These are phyloP conservation scores for Quercus berberidifolia DNA, from an alignment of 306 rosid genomes.

Conservation along the genomic window DNA sequence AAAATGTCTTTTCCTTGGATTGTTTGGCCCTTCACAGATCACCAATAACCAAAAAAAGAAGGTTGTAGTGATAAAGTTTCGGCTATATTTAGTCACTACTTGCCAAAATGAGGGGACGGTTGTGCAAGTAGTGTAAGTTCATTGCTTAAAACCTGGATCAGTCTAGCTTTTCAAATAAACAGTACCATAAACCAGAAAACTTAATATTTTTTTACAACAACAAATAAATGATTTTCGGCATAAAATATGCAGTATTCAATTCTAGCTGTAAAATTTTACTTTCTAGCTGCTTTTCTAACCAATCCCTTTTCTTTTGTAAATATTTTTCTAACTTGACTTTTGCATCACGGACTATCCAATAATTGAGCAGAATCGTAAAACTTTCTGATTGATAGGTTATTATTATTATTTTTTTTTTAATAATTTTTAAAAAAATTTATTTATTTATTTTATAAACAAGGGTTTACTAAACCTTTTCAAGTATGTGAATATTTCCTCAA, in stretches of 20 bases:
- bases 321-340: no score
- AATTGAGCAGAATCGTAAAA: no score
- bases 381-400: no score
- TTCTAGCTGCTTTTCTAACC: no score
- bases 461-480: no score
- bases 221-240: neutral
- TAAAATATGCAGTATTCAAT: neutral
- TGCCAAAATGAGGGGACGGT: conserved; percentile 9
- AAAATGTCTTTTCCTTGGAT: conserved; percentile 4
- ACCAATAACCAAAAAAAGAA: neutral
- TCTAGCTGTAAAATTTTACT: neutral
- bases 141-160: neutral
- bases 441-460: no score
- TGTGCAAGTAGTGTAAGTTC: neutral
- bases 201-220: neutral
- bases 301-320: no score
- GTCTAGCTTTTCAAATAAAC: neutral
- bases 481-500: no score
- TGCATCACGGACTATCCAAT: no score
- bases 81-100: neutral
- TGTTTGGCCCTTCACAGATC: neutral
- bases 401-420: no score
- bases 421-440: fast-evolving
- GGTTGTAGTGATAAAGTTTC: neutral
- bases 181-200: neutral